Base-by-base conservation (phyloP, 1,284 basidiomycete genomes). In the Papiliotrema laurentii region DNA sequence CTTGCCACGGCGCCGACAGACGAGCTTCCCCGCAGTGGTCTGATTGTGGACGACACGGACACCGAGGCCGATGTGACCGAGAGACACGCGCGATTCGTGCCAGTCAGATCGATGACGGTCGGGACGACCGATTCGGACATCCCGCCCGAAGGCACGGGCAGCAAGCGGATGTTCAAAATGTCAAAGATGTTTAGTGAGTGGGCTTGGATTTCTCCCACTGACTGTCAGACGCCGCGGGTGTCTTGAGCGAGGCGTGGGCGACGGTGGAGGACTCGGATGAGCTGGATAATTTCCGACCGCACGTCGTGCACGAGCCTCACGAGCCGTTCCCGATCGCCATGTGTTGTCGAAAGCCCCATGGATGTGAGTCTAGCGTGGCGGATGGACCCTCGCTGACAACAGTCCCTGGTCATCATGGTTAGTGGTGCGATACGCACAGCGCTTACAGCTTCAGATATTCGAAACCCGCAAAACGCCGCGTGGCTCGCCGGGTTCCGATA, bases 401-500 rank as follows among this genome's bases (percentile, higher is more conserved):
- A 65, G 64, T 67, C 52, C 71, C 70, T 2, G 70, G 69, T 30
- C 69, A 72, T 59, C 71, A 72, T 50, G 66, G 63, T 63, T n/a
- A n/a, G n/a, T n/a, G n/a, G n/a, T n/a, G n/a, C n/a, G n/a, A n/a
- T n/a, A n/a, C n/a, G n/a, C n/a, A n/a, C n/a, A n/a, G n/a, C n/a
- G n/a, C n/a, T n/a, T n/a, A n/a, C n/a, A 6, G 2, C 13, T 31
- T 27, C 21, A 52, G 80, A 83, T 58, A 77, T 82, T 27, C 70
- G 78, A 26, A 82, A 82, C 50, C 83, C 86, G 1, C 86, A 89
- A 66, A 83, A 86, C 51, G 80, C 81, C 1, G 85, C 86, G 2
- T 88, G 85, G 85, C 77, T 88, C 25, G 82, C 84, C 7, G 86
- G 79, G 1, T 79, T 87, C 63, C 76, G 81, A 42, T 82, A 84